Percentiles rank a stretch among this genome's conserved stretches.
Conservation (phyloP, 2,329 filamentous ascomycete species). For the Rhynchosporium graminicola region DNA sequence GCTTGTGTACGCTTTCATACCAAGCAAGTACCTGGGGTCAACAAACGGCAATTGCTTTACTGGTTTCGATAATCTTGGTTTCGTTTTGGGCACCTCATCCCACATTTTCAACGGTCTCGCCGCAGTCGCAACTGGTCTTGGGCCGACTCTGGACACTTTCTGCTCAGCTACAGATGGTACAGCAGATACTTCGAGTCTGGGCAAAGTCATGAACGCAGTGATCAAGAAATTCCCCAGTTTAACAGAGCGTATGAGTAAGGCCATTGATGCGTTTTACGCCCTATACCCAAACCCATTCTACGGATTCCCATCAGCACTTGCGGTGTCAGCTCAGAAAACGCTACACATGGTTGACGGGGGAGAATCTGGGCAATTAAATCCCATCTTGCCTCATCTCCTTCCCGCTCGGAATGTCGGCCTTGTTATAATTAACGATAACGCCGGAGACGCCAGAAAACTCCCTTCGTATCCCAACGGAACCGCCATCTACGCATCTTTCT, state of each 20-base stretch:
- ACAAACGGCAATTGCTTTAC: slow-evolving; percentile 12
- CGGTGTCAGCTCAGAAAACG: slow-evolving; percentile 2
- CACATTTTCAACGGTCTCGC: slow-evolving; percentile 13
- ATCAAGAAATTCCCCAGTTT: slow-evolving; percentile 2
- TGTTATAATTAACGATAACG: slow-evolving; percentile 14
- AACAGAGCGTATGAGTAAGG: not conserved
- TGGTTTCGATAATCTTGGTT: slow-evolving; percentile 17
- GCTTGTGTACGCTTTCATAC: slow-evolving; percentile 14
- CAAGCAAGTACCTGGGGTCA: slow-evolving; percentile 15
- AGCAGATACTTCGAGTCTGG: not conserved
- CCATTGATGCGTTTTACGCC: slow-evolving; percentile 14
- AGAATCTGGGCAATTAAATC: slow-evolving; percentile 12
- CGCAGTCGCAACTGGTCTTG: not conserved
- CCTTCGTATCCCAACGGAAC: slow-evolving; percentile 10
- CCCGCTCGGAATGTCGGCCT: slow-evolving; percentile 8
- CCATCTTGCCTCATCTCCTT: slow-evolving; percentile 12
- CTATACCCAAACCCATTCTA: slow-evolving; percentile 13
- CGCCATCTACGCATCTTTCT: slow-evolving; percentile 9
- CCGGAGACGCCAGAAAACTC: not conserved
- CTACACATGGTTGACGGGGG: slow-evolving; percentile 14
- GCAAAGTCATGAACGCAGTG: not conserved
- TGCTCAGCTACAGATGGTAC: not conserved
- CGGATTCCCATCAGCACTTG: slow-evolving; percentile 3
- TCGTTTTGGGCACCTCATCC: slow-evolving; percentile 15
- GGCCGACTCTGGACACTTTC: slow-evolving; percentile 1